Base-by-base conservation (phyloP, 2,329 filamentous ascomycete genomes). In the Penicillium sclerotigenum region DNA sequence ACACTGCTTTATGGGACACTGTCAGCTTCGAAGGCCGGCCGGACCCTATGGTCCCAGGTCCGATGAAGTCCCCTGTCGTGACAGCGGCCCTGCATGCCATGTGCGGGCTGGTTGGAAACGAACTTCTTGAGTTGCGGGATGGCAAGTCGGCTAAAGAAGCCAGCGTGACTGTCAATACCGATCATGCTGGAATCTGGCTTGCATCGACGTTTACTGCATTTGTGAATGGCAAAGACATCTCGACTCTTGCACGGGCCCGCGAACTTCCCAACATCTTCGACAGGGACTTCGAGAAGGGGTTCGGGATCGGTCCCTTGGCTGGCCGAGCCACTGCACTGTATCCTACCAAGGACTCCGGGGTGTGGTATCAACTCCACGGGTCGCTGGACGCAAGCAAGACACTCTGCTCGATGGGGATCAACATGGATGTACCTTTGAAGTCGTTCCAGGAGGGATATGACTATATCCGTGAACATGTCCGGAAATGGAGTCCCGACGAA, bases 301-400 rank as follows among this genome's bases (percentile, higher is more conserved):
- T 73, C 63, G 65, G 66, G 5, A 14, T 60, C 7, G 60, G 56
- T 4, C 65, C 74, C 0, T 63, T 79, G 46, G 71, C 71, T 31
- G 75, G 74, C 41, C 73, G 79, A 18, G 65, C 73, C 4, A 79
- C 76, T 8, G 76, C 73, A 2, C 73, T 80, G 43, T 82, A 82
- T 58, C 77, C 75, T 8, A 83, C 80, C 0, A 75, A 71, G n/a
- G 68, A 78, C 33, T 66, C 72, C 0, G 69, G 72, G 0, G 73
- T 76, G 0, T 81, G 77, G 76, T 83, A 80, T 62, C 79, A 78
- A 11, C 69, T 83, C 0, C 79, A 83, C 51, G 80, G 80, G 5
- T 81, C 77, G 0, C 69, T 83, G 42, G 65, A 80, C 34, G 75
- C 79, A 0, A 64, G 66, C 2, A 71, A 74, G 2, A 77, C 77